Evolutionary conservation across 345 rosid genomes (phyloP).

Genomic region (Psidium friedrichsthalianum): DNA sequence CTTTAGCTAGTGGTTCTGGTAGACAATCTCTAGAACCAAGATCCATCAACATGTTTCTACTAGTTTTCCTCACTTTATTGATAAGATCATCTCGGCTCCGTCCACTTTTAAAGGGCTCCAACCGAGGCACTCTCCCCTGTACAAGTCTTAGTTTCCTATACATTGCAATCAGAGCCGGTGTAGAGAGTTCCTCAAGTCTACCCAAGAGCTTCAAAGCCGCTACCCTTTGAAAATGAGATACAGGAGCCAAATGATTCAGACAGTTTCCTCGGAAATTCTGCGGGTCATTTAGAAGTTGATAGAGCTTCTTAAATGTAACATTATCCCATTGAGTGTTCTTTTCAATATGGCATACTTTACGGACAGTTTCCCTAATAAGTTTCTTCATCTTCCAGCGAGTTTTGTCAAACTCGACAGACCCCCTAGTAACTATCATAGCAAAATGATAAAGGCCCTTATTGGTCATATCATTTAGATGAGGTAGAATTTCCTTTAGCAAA

Average conservation of each 20-base stretch:
- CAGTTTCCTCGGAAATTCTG: slow-evolving; percentile 29
- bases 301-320: slow-evolving; percentile 23
- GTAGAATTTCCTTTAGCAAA: slow-evolving; percentile 18
- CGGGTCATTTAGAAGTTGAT: slow-evolving; percentile 35
- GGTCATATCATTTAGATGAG: slow-evolving; percentile 42
- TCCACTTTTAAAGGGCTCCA: slow-evolving; percentile 15
- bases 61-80: slow-evolving; percentile 21
- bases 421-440: slow-evolving; percentile 39
- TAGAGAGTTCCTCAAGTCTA: slow-evolving; percentile 43
- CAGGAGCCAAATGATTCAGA: slow-evolving; percentile 8
- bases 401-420: slow-evolving; percentile 30
- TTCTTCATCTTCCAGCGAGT: slow-evolving; percentile 49
- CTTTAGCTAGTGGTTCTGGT: slow-evolving; percentile 59
- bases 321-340: slow-evolving; percentile 3
- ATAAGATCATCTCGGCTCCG: slow-evolving; percentile 30
- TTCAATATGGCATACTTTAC: slow-evolving; percentile 6
- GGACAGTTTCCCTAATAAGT: slow-evolving; percentile 33
- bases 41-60: slow-evolving; percentile 51
- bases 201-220: slow-evolving; percentile 33
- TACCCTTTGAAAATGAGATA: slow-evolving; percentile 23
- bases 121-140: slow-evolving; percentile 19
- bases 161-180: slow-evolving; percentile 51
- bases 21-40: slow-evolving; percentile 27
- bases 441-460: slow-evolving; percentile 51
- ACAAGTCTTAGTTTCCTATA: slow-evolving; percentile 49